Evolutionary conservation across 306 rosid genomes (phyloP).

Genomic region (Rosa persica): DNA sequence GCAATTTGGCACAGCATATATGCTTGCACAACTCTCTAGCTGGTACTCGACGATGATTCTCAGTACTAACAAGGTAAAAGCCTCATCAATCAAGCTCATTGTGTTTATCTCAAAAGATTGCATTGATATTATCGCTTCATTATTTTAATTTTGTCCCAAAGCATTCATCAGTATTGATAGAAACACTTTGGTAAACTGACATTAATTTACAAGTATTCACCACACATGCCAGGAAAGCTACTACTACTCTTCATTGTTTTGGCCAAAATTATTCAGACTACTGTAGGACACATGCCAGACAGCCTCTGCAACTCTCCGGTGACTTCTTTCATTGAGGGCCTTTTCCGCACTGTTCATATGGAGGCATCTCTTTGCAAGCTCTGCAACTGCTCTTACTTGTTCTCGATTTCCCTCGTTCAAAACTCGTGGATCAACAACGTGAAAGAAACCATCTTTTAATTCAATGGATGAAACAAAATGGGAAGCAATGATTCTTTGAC

Average conservation of each 20-base stretch:
- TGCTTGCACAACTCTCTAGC: not conserved
- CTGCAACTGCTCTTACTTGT: constrained; percentile 3
- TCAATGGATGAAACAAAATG: constrained; percentile 3
- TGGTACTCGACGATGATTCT: not conserved
- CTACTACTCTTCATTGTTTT: not conserved
- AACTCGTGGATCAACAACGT: not conserved
- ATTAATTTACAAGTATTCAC: not conserved
- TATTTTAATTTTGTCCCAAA: not conserved
- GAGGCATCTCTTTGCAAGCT: constrained; percentile 24
- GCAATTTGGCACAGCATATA: not conserved
- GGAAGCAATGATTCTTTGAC: not conserved
- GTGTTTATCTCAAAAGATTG: not conserved
- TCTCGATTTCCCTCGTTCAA: not conserved
- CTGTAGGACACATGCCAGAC: not conserved
- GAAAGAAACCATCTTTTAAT: not conserved
- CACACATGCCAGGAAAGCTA: not conserved
- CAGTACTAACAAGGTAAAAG: not conserved
- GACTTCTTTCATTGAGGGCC: not conserved
- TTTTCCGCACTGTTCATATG: not conserved
- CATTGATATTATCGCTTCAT: not conserved
- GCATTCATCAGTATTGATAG: not conserved
- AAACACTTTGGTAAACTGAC: not conserved
- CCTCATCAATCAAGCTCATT: not conserved
- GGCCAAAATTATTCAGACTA: not conserved
- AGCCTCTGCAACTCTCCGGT: not conserved